Evolutionary conservation across 345 rosid genomes (phyloP).

Genomic region (Balakata baccata): DNA sequence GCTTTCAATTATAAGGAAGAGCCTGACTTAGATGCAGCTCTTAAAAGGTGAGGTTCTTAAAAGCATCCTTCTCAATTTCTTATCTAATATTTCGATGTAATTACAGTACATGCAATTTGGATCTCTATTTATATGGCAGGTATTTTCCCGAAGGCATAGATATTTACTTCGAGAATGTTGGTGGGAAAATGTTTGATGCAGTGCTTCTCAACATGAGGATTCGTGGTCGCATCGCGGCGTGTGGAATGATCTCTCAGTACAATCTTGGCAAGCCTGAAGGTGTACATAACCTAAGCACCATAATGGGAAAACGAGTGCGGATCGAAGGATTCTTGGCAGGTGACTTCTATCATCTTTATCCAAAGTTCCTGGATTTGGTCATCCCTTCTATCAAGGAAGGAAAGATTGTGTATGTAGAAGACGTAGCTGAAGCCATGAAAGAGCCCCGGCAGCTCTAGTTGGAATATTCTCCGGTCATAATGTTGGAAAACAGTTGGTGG

Average conservation of each 20-base stretch:
- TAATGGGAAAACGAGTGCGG: slow-evolving; percentile 19
- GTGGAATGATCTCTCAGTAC: slow-evolving; percentile 65
- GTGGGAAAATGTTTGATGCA: slow-evolving; percentile 54
- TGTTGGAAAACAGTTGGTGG: slow-evolving; percentile 34
- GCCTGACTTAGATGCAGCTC: slow-evolving; percentile 21
- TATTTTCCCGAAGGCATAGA: slow-evolving; percentile 59
- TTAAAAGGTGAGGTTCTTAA: slow-evolving; percentile 17
- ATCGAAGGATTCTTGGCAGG: slow-evolving; percentile 33
- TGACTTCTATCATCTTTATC: slow-evolving; percentile 25
- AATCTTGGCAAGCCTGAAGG: slow-evolving; percentile 23
- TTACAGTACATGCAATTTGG: background rate
- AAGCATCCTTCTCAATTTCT: background rate
- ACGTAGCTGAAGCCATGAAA: slow-evolving; percentile 29
- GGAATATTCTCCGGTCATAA: slow-evolving; percentile 31
- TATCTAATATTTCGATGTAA: background rate
- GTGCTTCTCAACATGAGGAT: slow-evolving; percentile 51
- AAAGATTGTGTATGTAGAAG: slow-evolving; percentile 25
- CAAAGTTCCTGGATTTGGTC: slow-evolving; percentile 25
- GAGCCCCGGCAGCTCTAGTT: slow-evolving; percentile 24
- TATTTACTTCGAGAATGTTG: slow-evolving; percentile 54
- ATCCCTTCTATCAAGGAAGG: slow-evolving; percentile 28
- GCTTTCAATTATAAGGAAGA: slow-evolving; percentile 27
- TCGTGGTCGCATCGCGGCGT: slow-evolving; percentile 40
- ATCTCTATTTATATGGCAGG: slow-evolving; percentile 14
- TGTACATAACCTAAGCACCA: slow-evolving; percentile 24